Base-by-base conservation (phyloP, 345 rosid genomes). In the Noccaea caerulescens region DNA sequence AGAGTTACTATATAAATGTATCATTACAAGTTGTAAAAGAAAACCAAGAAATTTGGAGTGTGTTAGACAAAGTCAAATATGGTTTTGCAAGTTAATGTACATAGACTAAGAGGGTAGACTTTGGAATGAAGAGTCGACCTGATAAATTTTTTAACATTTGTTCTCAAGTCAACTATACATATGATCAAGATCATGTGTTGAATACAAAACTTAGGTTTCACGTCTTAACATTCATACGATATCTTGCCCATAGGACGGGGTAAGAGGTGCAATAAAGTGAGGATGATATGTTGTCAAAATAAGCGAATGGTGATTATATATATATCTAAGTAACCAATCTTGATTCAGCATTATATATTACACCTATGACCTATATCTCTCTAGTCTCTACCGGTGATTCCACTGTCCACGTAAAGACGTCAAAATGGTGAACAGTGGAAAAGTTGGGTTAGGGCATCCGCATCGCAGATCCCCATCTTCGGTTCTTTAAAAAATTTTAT, bases 61-160 rank as follows among this genome's bases (percentile, higher is more conserved):
- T 73, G 39, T 20, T 39, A 3, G 67, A 51, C 67, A 58, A 73
- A 10, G 68, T 73, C 77, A 59, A 53, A 58, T n/a, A 38, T 42
- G 68, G 4, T 16, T 2, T 46, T 59, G 52, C 59, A 69, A 36
- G 65, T 36, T 58, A 57, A 42, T 14, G 36, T 51, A 42, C 10
- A 51, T 16, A 2, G 30, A 25, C 3, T 32, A 5, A 42, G 4
- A 6, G 47, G 37, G 62, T 32, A 25, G 71, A 64, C 76, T 56
- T 14, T 57, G 34, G 36, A 73, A 56, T 1, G 66, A 65, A 66
- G 59, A 58, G 38, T 16, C 49, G 44, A 64, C 52, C 4, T 56
- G 36, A 12, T 27, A 44, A 49, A 43, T 58, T 46, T 46, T 34
- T 13, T 1, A 10, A 53, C 55, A 64, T 25, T 37, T 39, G 34